phyloP scores from a whole-genome alignment of 257 asterid genomes.

The Penstemon newberryi region DNA sequence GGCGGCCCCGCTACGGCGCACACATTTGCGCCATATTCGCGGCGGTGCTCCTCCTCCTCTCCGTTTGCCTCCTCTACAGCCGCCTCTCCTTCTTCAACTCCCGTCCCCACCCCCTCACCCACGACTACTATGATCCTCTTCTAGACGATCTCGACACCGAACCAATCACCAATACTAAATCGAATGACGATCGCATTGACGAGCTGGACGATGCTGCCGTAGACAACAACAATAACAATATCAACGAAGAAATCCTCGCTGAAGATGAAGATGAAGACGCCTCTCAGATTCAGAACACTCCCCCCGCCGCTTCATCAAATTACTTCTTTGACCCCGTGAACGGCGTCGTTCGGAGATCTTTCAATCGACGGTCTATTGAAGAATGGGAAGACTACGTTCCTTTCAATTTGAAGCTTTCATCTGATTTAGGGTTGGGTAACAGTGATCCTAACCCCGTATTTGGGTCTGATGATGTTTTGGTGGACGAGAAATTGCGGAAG shows the following conservation, averaged over 20 bases:
- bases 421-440: constrained; percentile 58
- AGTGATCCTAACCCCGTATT: constrained; percentile 46
- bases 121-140: constrained; percentile 54
- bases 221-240: constrained; percentile 35
- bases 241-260: constrained; percentile 47
- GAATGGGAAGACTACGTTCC: constrained; percentile 95
- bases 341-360: constrained; percentile 76
- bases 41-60: constrained; percentile 75
- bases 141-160: constrained; percentile 74
- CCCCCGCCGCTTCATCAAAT: constrained; percentile 41
- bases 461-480: constrained; percentile 83
- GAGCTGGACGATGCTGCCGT: constrained; percentile 69
- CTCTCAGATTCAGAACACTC: constrained; percentile 35
- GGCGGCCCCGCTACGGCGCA: constrained; percentile 80
- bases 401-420: constrained; percentile 51
- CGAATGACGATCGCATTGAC: constrained; percentile 87
- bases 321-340: constrained; percentile 62
- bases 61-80: constrained; percentile 80
- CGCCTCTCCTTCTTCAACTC: constrained; percentile 76
- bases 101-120: constrained; percentile 49
- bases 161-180: constrained; percentile 37
- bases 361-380: constrained; percentile 69
- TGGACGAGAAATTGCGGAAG: constrained; percentile 64
- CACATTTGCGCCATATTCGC: constrained; percentile 67
- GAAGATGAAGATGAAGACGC: constrained; percentile 60